Evolutionary conservation across 495 filamentous ascomycete species (phyloP), one percentile per base, ranked within the genome.

Genomic region (Podospora australis): DNA sequence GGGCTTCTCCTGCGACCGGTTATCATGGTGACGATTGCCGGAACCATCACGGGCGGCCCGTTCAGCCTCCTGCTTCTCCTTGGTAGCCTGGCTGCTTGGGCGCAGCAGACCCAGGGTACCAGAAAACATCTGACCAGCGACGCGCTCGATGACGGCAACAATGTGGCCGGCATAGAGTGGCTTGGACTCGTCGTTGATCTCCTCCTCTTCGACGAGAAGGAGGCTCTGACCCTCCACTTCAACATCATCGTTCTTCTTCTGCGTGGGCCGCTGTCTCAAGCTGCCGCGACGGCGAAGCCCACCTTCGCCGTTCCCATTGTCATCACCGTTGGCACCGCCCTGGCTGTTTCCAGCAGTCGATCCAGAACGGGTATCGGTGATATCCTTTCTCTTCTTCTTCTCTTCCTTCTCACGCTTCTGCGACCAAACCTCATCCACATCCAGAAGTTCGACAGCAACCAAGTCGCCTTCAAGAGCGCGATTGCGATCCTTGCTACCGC

Each of bases 181-280:
- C 69, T 98, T 97, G 63, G 91, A 87, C 60, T 97, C 92, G 60
- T 98, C 92, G 51, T 88, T 97, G 65, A 98, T 95, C 66, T 98
- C 92, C 64, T 98, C 92, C 66, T 98, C 92, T 59, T 98, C 92
- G 55, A 96, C 90, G 21, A 98, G 78, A 46, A 98, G 79, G 39
- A 98, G 79, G 64, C 90, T 96, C 70, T 98, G 92, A 2, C 92
- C 92, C 63, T 98, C 92, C 36, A 98, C 92, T 70, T 98, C 92
- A 22, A 98, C 92, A 68, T 98, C 92, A 54, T 98, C 92, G 49
- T 98, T 98, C 78, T 98, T 98, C 80, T 98, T 98, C 70, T 98
- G 92, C 1, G 91, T 97, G 17, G 94, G 94, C 39, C 92, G 85
- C 71, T 97, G 92, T 56, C 90, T 82, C 54, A 98, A 79, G 75